Percentiles rank a stretch among this genome's conserved stretches.
Conservation (phyloP, 2,329 filamentous ascomycete genomes). For the Teratosphaeria gauchensis region DNA sequence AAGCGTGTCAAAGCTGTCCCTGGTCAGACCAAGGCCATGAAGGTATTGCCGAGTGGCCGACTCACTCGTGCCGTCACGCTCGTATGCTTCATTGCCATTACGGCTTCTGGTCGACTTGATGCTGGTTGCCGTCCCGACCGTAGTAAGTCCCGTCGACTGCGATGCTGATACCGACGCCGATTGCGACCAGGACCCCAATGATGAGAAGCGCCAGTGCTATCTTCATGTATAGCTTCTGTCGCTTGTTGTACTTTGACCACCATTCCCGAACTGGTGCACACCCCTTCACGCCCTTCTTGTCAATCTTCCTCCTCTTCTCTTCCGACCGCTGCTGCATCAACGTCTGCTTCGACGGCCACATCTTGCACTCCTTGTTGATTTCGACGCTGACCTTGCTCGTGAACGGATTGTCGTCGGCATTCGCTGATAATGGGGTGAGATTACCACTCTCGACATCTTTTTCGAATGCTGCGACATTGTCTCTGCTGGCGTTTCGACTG, state of each 20-base stretch:
- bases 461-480: slow-evolving; percentile 7
- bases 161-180: slow-evolving; percentile 40
- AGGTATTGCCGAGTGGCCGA: not conserved
- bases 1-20: not conserved
- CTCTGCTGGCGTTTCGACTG: slow-evolving; percentile 17
- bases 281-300: slow-evolving; percentile 29
- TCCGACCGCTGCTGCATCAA: slow-evolving; percentile 33
- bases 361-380: slow-evolving; percentile 39
- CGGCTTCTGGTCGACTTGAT: not conserved
- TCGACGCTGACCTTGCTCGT: slow-evolving; percentile 33
- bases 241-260: slow-evolving; percentile 32
- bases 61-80: not conserved
- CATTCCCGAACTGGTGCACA: slow-evolving; percentile 14
- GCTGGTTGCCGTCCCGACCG: slow-evolving; percentile 25
- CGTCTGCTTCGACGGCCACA: slow-evolving; percentile 42
- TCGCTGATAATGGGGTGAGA: slow-evolving; percentile 21
- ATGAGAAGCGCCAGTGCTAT: slow-evolving; percentile 37
- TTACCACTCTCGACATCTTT: slow-evolving; percentile 31
- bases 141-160: slow-evolving; percentile 41
- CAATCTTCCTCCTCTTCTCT: slow-evolving; percentile 24
- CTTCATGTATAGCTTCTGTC: slow-evolving; percentile 36
- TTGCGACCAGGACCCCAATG: slow-evolving; percentile 36
- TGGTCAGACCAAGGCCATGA: not conserved
- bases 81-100: not conserved
- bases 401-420: slow-evolving; percentile 29